Evolutionary conservation across 1,284 basidiomycete genomes (phyloP).

Genomic region (Austroboletus niveus): DNA sequence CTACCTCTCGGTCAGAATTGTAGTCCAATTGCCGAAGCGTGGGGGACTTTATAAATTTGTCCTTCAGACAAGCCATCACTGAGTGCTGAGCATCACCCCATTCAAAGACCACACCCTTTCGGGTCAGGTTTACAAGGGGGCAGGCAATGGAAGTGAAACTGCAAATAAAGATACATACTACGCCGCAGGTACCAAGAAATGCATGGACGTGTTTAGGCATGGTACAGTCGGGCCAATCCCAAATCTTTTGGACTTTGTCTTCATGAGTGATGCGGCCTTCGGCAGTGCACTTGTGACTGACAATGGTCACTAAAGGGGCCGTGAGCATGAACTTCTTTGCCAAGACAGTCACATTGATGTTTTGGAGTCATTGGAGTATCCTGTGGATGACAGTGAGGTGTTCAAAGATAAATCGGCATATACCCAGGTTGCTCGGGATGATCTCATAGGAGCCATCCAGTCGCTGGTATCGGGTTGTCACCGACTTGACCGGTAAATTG

Average conservation of each 20-base stretch:
- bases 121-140: no score
- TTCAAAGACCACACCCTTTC: no score
- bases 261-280: slow-evolving; percentile 11
- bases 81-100: no score
- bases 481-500: no score
- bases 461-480: no score
- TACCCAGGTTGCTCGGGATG: no score
- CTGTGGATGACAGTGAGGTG: no score
- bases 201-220: neutral
- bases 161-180: neutral
- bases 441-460: no score
- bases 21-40: neutral
- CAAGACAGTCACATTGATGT: slow-evolving; percentile 26
- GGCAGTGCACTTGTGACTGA: slow-evolving; percentile 29
- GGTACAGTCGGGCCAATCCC: neutral
- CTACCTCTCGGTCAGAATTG: neutral
- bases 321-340: slow-evolving; percentile 18
- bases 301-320: slow-evolving; percentile 8
- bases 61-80: neutral
- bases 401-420: no score
- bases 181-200: neutral
- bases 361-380: slow-evolving; percentile 5
- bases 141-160: neutral
- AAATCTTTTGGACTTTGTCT: neutral
- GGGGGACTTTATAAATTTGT: neutral